Percentiles rank a stretch among this genome's conserved stretches.
These are phyloP conservation scores for Lactarius sp. DNA, from an alignment of 768 basidiomycete species.

Conservation along the genomic window DNA sequence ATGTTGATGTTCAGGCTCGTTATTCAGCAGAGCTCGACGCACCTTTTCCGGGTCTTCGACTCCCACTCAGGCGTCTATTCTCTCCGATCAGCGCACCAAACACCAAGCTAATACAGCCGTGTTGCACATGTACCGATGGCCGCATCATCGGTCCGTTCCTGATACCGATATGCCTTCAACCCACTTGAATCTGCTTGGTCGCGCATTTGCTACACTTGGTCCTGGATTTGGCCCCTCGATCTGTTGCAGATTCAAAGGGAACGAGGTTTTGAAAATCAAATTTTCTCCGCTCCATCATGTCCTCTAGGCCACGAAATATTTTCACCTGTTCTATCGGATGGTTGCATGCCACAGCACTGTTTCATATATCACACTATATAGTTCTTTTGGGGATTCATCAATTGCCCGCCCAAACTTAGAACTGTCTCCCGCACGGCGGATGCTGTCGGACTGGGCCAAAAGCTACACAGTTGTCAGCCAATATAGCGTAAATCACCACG, in stretches of 20 bases:
- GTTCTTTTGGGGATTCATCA: neutral
- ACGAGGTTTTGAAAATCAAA: neutral
- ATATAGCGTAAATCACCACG: no score
- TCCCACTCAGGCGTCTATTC: neutral
- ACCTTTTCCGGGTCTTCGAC: no score
- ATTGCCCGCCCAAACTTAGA: neutral
- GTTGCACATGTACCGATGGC: neutral
- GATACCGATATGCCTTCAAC: neutral
- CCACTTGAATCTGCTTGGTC: neutral
- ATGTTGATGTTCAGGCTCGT: no score
- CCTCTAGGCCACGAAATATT: neutral
- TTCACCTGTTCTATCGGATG: neutral
- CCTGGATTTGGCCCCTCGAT: neutral
- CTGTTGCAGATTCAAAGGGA: no score
- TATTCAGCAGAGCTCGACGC: no score
- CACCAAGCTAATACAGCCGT: neutral
- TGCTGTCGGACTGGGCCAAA: neutral
- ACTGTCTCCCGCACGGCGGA: neutral
- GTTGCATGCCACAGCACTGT: neutral
- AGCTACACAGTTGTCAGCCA: neutral
- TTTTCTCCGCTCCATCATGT: neutral
- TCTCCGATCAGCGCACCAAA: conserved; percentile 17
- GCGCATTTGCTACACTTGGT: neutral
- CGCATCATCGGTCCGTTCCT: conserved; percentile 10
- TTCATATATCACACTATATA: neutral